Evolutionary conservation across 768 basidiomycete genomes (phyloP).

Genomic region (Leccinum rimulosum): DNA sequence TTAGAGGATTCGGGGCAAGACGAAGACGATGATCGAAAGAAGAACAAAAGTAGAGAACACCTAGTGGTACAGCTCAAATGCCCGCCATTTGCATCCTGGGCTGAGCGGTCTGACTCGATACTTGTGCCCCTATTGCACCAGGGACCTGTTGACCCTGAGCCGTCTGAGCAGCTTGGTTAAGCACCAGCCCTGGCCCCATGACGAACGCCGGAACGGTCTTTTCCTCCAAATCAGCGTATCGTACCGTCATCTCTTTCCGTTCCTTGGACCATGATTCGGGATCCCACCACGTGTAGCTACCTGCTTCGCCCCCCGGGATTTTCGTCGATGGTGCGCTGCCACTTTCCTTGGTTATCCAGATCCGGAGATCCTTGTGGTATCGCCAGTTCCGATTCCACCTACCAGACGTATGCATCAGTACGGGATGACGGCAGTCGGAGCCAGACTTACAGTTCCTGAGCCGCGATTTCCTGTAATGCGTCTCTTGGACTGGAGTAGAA

Average conservation of each 20-base stretch:
- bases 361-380: conserved; percentile 88
- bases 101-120: conserved; percentile 27
- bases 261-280: conserved; percentile 76
- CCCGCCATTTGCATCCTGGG: conserved; percentile 37
- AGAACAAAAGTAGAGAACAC: neutral
- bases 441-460: conserved; percentile 83
- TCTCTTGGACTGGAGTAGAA: conserved; percentile 95
- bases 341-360: conserved; percentile 84
- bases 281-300: conserved; percentile 90
- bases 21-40: conserved; percentile 9
- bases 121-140: conserved; percentile 29
- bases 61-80: conserved; percentile 25
- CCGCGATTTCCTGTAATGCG: conserved; percentile 90
- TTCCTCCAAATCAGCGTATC: conserved; percentile 74
- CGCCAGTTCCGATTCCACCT: conserved; percentile 96
- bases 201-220: conserved; percentile 63
- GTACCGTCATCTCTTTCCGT: conserved; percentile 73
- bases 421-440: neutral
- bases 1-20: conserved; percentile 10
- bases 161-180: conserved; percentile 32
- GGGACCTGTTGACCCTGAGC: conserved; percentile 40
- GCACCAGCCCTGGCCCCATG: conserved; percentile 46
- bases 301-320: conserved; percentile 79
- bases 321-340: conserved; percentile 74
- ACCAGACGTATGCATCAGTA: neutral